phyloP scores from a whole-genome alignment of 768 basidiomycete genomes.

The Russula virescens region DNA sequence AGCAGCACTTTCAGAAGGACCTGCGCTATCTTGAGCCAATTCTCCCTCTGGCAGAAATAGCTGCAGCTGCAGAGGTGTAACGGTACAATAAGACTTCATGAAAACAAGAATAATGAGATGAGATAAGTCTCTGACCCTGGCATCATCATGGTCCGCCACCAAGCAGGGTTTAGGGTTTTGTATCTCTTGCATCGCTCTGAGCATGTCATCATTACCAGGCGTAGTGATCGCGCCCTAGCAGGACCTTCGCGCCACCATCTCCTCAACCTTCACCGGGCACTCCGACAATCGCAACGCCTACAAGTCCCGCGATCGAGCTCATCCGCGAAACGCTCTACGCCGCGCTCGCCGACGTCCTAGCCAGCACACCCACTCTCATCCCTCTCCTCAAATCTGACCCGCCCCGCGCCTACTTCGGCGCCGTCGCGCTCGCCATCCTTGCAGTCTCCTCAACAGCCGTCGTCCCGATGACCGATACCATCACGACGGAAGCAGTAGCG shows the following conservation, averaged over 20 bases:
- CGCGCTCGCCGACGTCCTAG: slow-evolving; percentile 64
- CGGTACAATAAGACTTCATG: too few relatives aligned
- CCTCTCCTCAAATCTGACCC: slow-evolving; percentile 55
- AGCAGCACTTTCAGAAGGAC: too few relatives aligned
- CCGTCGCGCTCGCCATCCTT: slow-evolving; percentile 68
- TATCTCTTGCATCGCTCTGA: too few relatives aligned
- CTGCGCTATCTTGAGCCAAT: too few relatives aligned
- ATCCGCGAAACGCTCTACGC: slow-evolving; percentile 89
- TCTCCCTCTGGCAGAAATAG: too few relatives aligned
- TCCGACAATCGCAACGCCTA: slow-evolving; percentile 34
- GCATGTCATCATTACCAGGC: too few relatives aligned
- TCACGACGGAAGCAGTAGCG: neutral
- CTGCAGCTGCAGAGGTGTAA: too few relatives aligned
- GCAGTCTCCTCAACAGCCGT: slow-evolving; percentile 49
- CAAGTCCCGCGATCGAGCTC: slow-evolving; percentile 59
- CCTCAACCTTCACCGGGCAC: neutral
- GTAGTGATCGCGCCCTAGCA: slow-evolving; percentile 16
- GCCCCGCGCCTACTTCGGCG: slow-evolving; percentile 71
- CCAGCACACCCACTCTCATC: slow-evolving; percentile 48
- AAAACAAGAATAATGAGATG: too few relatives aligned
- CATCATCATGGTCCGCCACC: too few relatives aligned
- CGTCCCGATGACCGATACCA: slow-evolving; percentile 42
- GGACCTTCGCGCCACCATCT: neutral
- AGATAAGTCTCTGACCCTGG: too few relatives aligned
- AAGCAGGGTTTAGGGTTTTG: too few relatives aligned